A percentile compares a stretch with the other conserved stretches of the same genome.
phyloP scores from a whole-genome alignment of 768 basidiomycete genomes.

The Termitomyces sp. region DNA sequence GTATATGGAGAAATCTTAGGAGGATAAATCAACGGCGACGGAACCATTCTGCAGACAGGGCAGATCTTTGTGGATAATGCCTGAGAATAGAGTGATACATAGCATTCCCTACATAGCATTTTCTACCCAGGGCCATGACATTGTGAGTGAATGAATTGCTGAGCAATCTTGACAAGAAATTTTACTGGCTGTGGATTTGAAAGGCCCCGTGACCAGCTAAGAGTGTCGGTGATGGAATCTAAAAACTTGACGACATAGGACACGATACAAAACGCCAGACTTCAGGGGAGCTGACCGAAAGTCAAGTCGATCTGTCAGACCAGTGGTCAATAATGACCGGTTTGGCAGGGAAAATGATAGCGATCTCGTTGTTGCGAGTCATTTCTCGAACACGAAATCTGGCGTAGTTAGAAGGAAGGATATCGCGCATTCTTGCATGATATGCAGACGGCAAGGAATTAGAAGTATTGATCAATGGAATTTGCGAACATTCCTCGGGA shows the following conservation, averaged over 20 bases:
- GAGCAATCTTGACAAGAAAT: conserved; percentile 83
- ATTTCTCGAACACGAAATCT: neutral
- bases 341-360: no score
- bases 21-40: neutral
- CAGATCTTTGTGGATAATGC: no score
- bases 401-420: neutral
- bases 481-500: neutral
- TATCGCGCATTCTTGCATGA: neutral
- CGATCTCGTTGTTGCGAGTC: no score
- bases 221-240: conserved; percentile 9
- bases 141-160: conserved; percentile 93
- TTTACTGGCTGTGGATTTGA: conserved; percentile 87
- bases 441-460: neutral
- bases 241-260: conserved; percentile 11
- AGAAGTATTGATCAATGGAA: no score
- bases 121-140: conserved; percentile 79
- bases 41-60: neutral
- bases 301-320: neutral
- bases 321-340: no score
- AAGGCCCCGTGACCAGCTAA: conserved; percentile 87
- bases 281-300: conserved; percentile 44
- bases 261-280: conserved; percentile 77
- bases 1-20: neutral
- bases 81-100: neutral
- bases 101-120: neutral